These are phyloP conservation scores for Collybia nuda DNA, from an alignment of 768 basidiomycete genomes.

Conservation along the genomic window DNA sequence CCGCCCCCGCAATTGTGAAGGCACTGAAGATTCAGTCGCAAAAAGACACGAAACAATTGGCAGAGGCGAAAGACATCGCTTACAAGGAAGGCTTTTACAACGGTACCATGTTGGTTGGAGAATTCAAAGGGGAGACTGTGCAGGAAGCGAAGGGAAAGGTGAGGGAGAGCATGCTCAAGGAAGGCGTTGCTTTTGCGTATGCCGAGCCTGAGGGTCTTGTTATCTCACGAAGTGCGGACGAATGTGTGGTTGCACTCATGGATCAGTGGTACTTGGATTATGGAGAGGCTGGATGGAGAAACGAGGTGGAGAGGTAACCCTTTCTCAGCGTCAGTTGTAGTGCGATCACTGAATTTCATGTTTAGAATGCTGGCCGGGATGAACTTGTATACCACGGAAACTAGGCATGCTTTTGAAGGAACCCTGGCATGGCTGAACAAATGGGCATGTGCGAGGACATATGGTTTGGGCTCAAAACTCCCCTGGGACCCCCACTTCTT, in stretches of 20 bases:
- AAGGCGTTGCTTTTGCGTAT: conserved; percentile 81
- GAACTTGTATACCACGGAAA: conserved; percentile 92
- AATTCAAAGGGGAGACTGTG: conserved; percentile 86
- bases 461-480: conserved; percentile 91
- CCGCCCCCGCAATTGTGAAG: conserved; percentile 80
- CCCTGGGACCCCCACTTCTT: conserved; percentile 98
- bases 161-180: conserved; percentile 76
- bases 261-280: conserved; percentile 99
- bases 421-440: conserved; percentile 94
- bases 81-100: conserved; percentile 99
- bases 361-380: conserved; percentile 75
- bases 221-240: conserved; percentile 89
- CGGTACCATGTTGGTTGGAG: conserved; percentile 88
- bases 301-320: conserved; percentile 74
- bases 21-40: conserved; percentile 94
- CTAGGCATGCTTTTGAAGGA: conserved; percentile 87
- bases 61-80: conserved; percentile 95
- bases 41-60: conserved; percentile 89
- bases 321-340: background rate
- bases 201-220: conserved; percentile 94
- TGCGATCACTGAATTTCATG: conserved; percentile 5
- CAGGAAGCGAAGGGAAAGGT: conserved; percentile 93
- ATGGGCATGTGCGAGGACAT: conserved; percentile 99
- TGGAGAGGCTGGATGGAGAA: conserved; percentile 89
- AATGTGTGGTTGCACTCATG: conserved; percentile 96